phyloP scores from a whole-genome alignment of 2,329 filamentous ascomycete species.

The Huntiella savannae region DNA sequence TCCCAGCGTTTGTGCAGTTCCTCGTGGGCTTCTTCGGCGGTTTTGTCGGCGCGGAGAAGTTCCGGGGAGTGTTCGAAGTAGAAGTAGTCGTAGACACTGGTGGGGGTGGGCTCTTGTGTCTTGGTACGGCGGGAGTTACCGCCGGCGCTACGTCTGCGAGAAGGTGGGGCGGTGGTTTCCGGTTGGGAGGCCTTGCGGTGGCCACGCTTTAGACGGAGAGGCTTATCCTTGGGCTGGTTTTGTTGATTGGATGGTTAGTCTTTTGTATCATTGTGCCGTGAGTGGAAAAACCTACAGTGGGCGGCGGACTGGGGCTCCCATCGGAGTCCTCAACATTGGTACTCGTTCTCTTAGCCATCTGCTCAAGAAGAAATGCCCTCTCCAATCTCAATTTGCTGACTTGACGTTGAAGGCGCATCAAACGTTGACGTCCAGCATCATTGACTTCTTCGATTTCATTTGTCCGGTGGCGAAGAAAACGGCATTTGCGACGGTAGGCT shows the following conservation, averaged over 20 bases:
- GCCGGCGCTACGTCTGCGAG: no score
- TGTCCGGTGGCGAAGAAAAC: constrained; percentile 78
- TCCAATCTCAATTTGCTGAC: constrained; percentile 85
- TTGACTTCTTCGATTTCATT: constrained; percentile 86
- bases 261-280: neutral
- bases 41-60: constrained; percentile 27
- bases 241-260: neutral
- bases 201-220: constrained; percentile 53
- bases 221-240: constrained; percentile 55
- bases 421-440: constrained; percentile 60
- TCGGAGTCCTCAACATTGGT: constrained; percentile 61
- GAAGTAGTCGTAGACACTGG: constrained; percentile 31
- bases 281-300: constrained; percentile 39
- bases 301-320: constrained; percentile 60
- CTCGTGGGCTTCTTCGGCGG: constrained; percentile 27
- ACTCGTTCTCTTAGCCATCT: constrained; percentile 55
- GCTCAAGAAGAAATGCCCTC: constrained; percentile 54
- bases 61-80: constrained; percentile 29
- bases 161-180: no score
- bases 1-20: constrained; percentile 37
- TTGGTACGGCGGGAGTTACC: neutral
- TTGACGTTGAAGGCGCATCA: constrained; percentile 61
- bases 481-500: constrained; percentile 90
- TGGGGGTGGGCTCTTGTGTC: constrained; percentile 17
- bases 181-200: constrained; percentile 39